These are phyloP conservation scores for Ganoderma resinaceum DNA, from an alignment of 1,284 basidiomycete species.

Conservation along the genomic window DNA sequence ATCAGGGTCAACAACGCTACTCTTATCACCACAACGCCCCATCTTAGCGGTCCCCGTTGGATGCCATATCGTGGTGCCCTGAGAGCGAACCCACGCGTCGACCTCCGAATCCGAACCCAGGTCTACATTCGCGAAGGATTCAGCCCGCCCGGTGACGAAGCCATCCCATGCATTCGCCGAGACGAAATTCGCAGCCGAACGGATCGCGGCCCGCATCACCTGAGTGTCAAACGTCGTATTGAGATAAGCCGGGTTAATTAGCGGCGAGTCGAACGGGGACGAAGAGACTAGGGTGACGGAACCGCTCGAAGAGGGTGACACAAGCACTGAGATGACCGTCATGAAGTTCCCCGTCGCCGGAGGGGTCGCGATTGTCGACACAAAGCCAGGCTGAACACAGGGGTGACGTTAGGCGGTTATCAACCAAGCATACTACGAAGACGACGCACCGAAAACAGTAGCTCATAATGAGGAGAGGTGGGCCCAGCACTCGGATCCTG, in stretches of 20 bases:
- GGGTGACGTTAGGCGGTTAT: background rate
- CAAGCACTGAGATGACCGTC: constrained; percentile 6
- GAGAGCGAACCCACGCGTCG: constrained; percentile 14
- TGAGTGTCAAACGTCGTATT: constrained; percentile 45
- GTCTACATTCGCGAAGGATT: constrained; percentile 40
- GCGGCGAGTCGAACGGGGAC: constrained; percentile 47
- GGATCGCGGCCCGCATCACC: constrained; percentile 43
- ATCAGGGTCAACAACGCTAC: constrained; percentile 37
- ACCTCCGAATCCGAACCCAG: constrained; percentile 31
- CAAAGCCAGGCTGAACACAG: constrained; percentile 1
- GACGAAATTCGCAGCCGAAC: constrained; percentile 40
- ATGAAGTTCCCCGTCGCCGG: constrained; percentile 10
- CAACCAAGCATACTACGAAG: background rate
- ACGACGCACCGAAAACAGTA: constrained; percentile 8
- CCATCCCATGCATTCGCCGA: constrained; percentile 43
- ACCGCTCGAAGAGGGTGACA: constrained; percentile 39
- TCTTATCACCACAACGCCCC: constrained; percentile 25
- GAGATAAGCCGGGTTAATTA: constrained; percentile 47
- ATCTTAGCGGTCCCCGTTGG: constrained; percentile 37
- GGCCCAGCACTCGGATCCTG: constrained; percentile 34
- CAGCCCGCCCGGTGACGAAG: constrained; percentile 37
- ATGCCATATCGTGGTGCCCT: constrained; percentile 24
- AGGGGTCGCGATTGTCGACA: constrained; percentile 27
- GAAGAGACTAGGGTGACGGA: constrained; percentile 31
- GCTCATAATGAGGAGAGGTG: constrained; percentile 32